These are phyloP conservation scores for Nothopassalora personata DNA, from an alignment of 2,329 filamentous ascomycete species.

Conservation along the genomic window DNA sequence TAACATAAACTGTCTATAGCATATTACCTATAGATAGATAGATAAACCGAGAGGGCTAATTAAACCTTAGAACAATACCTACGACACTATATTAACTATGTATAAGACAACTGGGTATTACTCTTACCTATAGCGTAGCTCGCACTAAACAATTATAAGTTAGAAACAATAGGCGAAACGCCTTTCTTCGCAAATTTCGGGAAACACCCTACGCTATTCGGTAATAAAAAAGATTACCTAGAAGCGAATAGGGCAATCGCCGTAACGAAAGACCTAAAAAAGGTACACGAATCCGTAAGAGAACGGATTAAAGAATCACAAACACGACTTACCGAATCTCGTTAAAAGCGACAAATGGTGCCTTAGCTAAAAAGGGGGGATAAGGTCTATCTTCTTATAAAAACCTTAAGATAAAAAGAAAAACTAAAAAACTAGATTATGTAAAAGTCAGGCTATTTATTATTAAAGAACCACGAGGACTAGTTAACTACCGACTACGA, in stretches of 20 bases:
- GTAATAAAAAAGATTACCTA: not conserved
- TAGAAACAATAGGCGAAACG: slow-evolving; percentile 12
- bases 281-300: not conserved
- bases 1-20: too few relatives aligned
- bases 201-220: slow-evolving; percentile 5
- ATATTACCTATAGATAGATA: too few relatives aligned
- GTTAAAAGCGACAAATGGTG: slow-evolving; percentile 4
- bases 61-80: too few relatives aligned
- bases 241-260: not conserved
- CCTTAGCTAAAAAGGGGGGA: slow-evolving; percentile 9
- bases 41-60: too few relatives aligned
- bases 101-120: too few relatives aligned
- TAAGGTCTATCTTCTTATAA: too few relatives aligned
- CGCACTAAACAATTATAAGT: slow-evolving; percentile 20
- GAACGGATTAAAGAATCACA: not conserved
- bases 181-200: slow-evolving; percentile 23
- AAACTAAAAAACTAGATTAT: slow-evolving; percentile 7
- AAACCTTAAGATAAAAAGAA: not conserved
- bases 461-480: slow-evolving; percentile 1
- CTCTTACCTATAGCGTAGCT: slow-evolving; percentile 23
- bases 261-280: not conserved
- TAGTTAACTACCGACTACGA: slow-evolving; percentile 5
- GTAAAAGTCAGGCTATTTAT: slow-evolving; percentile 5
- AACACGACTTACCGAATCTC: not conserved
- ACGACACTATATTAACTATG: too few relatives aligned